phyloP scores from a whole-genome alignment of 2,329 filamentous ascomycete genomes.

The Aspergillus sclerotialis region DNA sequence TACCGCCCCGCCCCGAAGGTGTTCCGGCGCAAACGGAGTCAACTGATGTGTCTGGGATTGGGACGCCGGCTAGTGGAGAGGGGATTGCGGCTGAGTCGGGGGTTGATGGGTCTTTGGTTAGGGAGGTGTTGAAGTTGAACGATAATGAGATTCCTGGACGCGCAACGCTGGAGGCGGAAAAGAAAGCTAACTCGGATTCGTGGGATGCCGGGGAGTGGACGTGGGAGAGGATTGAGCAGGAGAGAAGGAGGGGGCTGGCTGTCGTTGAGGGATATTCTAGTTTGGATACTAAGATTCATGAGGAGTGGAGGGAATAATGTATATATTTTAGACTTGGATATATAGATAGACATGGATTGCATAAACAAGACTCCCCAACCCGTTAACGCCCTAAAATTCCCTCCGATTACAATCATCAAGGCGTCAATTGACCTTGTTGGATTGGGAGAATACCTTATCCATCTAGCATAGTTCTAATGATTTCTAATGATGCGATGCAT shows the following conservation, averaged over 20 bases:
- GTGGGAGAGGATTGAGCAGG: constrained; percentile 55
- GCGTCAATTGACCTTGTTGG: no score
- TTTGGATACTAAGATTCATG: constrained; percentile 46
- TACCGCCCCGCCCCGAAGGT: constrained; percentile 66
- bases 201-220: constrained; percentile 44
- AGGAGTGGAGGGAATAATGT: constrained; percentile 37
- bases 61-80: constrained; percentile 25
- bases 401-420: no score
- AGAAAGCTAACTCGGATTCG: constrained; percentile 22
- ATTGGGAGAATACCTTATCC: no score
- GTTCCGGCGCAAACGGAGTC: constrained; percentile 11
- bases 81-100: constrained; percentile 25
- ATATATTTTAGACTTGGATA: no score
- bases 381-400: no score
- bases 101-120: constrained; percentile 29
- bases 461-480: no score
- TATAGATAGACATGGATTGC: no score
- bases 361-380: no score
- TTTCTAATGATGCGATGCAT: no score
- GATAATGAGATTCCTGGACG: constrained; percentile 21
- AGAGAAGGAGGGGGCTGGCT: constrained; percentile 48
- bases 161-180: constrained; percentile 23
- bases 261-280: constrained; percentile 50
- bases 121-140: constrained; percentile 29
- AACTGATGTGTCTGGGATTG: constrained; percentile 22